Evolutionary conservation across 495 filamentous ascomycete genomes (phyloP).

Genomic region (Massariosphaeria phaeospora): DNA sequence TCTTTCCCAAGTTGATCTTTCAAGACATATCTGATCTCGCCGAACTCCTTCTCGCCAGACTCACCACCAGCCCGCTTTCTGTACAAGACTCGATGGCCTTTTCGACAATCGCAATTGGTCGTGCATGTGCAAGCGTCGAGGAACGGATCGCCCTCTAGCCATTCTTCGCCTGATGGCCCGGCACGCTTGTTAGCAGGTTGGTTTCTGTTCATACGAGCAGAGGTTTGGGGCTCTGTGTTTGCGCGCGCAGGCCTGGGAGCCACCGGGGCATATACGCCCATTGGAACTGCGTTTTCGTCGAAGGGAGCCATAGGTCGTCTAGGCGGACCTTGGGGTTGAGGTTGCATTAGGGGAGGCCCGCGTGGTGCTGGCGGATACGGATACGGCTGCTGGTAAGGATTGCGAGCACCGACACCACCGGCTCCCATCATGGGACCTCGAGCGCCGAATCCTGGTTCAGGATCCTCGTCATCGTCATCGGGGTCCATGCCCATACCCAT

Average conservation of each 20-base stretch:
- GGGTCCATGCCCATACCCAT: neutral
- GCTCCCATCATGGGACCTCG: too few relatives aligned
- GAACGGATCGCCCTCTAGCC: constrained; percentile 19
- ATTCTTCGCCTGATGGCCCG: constrained; percentile 2
- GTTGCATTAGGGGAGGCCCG: too few relatives aligned
- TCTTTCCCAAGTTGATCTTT: constrained; percentile 13
- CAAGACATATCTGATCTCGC: constrained; percentile 15
- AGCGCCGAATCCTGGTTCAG: too few relatives aligned
- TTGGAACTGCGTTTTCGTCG: neutral
- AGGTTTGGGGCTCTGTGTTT: neutral
- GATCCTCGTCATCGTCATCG: too few relatives aligned
- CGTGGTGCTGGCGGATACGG: too few relatives aligned
- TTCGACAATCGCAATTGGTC: constrained; percentile 14
- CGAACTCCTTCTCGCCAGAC: constrained; percentile 1
- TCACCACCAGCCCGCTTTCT: neutral
- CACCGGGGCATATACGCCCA: neutral
- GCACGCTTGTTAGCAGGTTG: neutral
- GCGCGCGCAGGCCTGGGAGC: neutral
- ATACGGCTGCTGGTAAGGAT: too few relatives aligned
- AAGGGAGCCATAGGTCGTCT: too few relatives aligned
- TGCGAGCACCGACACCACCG: too few relatives aligned
- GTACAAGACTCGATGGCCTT: constrained; percentile 19
- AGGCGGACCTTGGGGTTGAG: too few relatives aligned
- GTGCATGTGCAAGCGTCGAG: constrained; percentile 21
- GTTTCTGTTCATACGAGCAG: neutral